phyloP scores from a whole-genome alignment of 768 basidiomycete species.

The Lactarius hatsudake region DNA sequence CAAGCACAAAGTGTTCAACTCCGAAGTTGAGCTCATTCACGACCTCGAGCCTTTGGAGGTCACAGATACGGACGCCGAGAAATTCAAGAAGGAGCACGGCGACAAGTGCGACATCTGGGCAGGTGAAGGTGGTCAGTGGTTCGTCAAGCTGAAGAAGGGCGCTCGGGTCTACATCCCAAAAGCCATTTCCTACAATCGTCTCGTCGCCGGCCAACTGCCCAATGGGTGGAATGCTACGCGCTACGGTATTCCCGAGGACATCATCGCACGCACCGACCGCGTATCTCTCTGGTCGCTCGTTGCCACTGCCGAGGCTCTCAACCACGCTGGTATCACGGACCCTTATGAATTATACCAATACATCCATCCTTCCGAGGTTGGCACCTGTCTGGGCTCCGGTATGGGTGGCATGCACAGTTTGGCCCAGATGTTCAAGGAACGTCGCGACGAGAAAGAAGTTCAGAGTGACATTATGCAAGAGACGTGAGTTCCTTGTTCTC shows the following conservation, averaged over 20 bases:
- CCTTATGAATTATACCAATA: constrained; percentile 97
- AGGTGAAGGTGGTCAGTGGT: constrained; percentile 90
- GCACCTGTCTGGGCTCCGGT: constrained; percentile 90
- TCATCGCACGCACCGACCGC: constrained; percentile 91
- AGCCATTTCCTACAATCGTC: constrained; percentile 90
- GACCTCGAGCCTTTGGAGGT: constrained; percentile 97
- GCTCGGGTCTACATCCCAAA: constrained; percentile 92
- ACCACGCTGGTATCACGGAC: constrained; percentile 95
- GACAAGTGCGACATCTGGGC: constrained; percentile 97
- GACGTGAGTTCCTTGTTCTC: constrained; percentile 57
- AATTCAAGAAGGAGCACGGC: constrained; percentile 95
- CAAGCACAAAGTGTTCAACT: constrained; percentile 95
- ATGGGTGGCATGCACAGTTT: constrained; percentile 95
- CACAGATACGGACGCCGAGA: constrained; percentile 83
- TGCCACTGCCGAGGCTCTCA: constrained; percentile 91
- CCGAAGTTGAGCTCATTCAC: constrained; percentile 94
- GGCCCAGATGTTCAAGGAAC: constrained; percentile 98
- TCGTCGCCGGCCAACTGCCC: constrained; percentile 94
- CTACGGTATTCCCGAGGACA: constrained; percentile 96
- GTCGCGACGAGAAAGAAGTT: constrained; percentile 95
- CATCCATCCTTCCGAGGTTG: constrained; percentile 95
- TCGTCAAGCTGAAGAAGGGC: constrained; percentile 98
- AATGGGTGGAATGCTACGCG: constrained; percentile 97
- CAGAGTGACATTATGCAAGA: constrained; percentile 99
- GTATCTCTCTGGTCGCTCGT: constrained; percentile 93